phyloP scores from a whole-genome alignment of 768 basidiomycete species.

The Exidia glandulosa region DNA sequence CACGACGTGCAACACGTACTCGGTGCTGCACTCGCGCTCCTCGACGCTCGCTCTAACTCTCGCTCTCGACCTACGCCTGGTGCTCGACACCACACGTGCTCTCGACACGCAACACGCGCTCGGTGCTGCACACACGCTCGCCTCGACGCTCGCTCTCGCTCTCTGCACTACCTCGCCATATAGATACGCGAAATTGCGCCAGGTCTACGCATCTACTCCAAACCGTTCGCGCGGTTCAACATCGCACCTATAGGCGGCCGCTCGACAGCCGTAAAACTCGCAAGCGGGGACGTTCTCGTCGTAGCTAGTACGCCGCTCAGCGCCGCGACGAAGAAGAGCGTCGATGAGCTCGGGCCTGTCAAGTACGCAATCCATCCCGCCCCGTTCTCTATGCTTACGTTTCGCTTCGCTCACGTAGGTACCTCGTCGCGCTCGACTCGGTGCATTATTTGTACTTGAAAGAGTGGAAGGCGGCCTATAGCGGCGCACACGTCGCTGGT shows the following conservation, averaged over 20 bases:
- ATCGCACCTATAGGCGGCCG: constrained; percentile 71
- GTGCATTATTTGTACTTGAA: constrained; percentile 51
- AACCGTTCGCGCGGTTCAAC: constrained; percentile 53
- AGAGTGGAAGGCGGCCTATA: constrained; percentile 61
- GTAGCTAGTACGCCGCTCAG: constrained; percentile 71
- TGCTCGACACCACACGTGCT: too few relatives aligned
- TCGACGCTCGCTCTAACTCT: too few relatives aligned
- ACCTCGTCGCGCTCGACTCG: constrained; percentile 45
- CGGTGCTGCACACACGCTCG: too few relatives aligned
- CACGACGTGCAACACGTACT: too few relatives aligned
- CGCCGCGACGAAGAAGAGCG: constrained; percentile 47
- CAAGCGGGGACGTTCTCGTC: constrained; percentile 63
- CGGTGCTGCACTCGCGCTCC: too few relatives aligned
- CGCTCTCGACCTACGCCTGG: too few relatives aligned
- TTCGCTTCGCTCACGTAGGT: constrained; percentile 23
- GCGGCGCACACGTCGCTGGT: constrained; percentile 59
- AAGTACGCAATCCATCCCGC: constrained; percentile 37
- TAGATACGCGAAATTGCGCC: not conserved
- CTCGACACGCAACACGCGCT: too few relatives aligned
- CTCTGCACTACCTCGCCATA: too few relatives aligned
- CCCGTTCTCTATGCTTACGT: constrained; percentile 1
- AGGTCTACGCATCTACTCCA: not conserved
- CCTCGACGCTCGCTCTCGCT: too few relatives aligned
- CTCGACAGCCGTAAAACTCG: constrained; percentile 67
- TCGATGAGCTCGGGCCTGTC: constrained; percentile 57